phyloP scores from a whole-genome alignment of 495 filamentous ascomycete species.

The Aspergillus carlsbadensis region DNA sequence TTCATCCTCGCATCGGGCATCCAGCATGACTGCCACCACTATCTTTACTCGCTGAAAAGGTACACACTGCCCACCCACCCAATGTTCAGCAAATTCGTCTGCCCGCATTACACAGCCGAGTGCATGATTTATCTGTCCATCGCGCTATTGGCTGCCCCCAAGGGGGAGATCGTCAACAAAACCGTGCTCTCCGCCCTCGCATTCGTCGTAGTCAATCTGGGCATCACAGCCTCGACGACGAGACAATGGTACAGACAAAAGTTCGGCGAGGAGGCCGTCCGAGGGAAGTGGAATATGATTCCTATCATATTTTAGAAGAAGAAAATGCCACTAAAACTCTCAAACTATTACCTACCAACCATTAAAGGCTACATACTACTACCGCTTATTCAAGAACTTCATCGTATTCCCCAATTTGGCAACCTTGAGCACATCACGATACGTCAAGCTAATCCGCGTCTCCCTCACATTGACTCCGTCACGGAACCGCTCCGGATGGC shows the following conservation, averaged over 20 bases:
- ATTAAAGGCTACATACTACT: background rate
- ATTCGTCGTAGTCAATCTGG: constrained; percentile 80
- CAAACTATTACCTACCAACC: background rate
- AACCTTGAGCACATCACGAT: constrained; percentile 88
- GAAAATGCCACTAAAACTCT: constrained; percentile 1
- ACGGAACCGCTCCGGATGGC: constrained; percentile 55
- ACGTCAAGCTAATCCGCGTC: constrained; percentile 83
- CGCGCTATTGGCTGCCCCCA: constrained; percentile 69
- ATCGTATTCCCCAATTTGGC: constrained; percentile 69
- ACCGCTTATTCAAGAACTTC: constrained; percentile 53
- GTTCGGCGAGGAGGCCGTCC: constrained; percentile 70
- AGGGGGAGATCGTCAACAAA: constrained; percentile 60
- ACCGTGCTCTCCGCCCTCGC: constrained; percentile 66
- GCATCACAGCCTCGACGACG: constrained; percentile 74
- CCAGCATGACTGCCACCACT: constrained; percentile 78
- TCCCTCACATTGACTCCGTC: constrained; percentile 59
- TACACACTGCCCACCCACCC: constrained; percentile 78
- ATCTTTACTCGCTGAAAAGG: constrained; percentile 77
- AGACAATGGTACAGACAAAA: constrained; percentile 76
- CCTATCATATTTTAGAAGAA: constrained; percentile 64
- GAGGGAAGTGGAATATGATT: constrained; percentile 77
- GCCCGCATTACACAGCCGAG: constrained; percentile 91
- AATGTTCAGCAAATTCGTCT: constrained; percentile 67
- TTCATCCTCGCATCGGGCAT: constrained; percentile 74
- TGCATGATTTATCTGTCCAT: constrained; percentile 81